phyloP scores from a whole-genome alignment of 2,329 filamentous ascomycete species.

The Aureobasidium namibiae region DNA sequence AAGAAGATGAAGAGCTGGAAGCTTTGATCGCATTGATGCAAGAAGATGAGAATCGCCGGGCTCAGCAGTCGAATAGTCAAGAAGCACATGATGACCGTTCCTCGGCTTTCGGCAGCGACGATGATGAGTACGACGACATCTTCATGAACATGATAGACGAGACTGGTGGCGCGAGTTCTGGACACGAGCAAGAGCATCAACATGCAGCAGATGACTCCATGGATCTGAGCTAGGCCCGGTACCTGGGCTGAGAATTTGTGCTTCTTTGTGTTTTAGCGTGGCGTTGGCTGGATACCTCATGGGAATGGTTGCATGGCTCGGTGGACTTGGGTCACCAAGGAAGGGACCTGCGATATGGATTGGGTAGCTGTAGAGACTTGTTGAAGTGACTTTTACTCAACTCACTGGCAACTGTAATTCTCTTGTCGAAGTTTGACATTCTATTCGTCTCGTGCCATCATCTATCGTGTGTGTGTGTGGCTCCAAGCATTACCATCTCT shows the following conservation, averaged over 20 bases:
- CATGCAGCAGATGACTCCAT: slow-evolving; percentile 32
- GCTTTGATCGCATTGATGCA: slow-evolving; percentile 39
- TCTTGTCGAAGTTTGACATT: not conserved
- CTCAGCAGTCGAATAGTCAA: slow-evolving; percentile 9
- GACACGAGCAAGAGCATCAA: slow-evolving; percentile 14
- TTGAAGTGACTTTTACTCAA: not conserved
- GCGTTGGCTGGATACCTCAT: slow-evolving; percentile 3
- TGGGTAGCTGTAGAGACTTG: not conserved
- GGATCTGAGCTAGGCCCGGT: slow-evolving; percentile 19
- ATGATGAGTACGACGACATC: slow-evolving; percentile 53
- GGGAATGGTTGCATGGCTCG: not conserved
- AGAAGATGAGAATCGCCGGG: not conserved
- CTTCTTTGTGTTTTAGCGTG: slow-evolving; percentile 2
- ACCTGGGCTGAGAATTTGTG: not conserved
- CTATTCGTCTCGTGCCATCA: not conserved
- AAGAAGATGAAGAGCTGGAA: slow-evolving; percentile 38
- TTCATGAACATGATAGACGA: slow-evolving; percentile 58
- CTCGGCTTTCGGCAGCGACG: slow-evolving; percentile 36
- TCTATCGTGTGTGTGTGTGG: not conserved
- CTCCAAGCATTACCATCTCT: too few species aligned
- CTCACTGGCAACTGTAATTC: not conserved
- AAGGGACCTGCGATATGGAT: not conserved
- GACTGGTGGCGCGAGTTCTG: slow-evolving; percentile 22
- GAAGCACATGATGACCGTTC: slow-evolving; percentile 11
- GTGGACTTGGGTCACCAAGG: not conserved